Evolutionary conservation across 495 filamentous ascomycete genomes (phyloP).

Genomic region (Talaromyces ruber): DNA sequence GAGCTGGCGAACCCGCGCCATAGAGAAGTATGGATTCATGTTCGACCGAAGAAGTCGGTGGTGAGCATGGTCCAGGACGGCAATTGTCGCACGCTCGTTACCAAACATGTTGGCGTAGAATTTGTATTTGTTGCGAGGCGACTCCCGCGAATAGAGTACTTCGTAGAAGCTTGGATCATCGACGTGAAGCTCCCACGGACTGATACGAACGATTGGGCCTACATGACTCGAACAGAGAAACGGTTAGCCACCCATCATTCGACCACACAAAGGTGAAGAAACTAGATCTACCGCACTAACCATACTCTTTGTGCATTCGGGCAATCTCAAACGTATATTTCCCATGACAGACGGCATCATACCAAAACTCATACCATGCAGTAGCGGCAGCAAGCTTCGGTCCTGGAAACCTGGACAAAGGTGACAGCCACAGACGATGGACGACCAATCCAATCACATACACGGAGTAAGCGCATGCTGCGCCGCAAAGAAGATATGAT

Average conservation of each 20-base stretch:
- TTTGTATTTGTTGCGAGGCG: slow-evolving; percentile 18
- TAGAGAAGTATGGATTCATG: slow-evolving; percentile 12
- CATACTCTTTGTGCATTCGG: slow-evolving; percentile 17
- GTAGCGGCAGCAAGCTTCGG: slow-evolving; percentile 26
- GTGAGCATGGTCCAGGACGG: slow-evolving; percentile 19
- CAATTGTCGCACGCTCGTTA: slow-evolving; percentile 26
- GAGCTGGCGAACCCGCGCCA: not conserved
- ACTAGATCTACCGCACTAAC: not conserved
- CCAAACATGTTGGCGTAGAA: slow-evolving; percentile 10
- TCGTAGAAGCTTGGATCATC: slow-evolving; percentile 27
- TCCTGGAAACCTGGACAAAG: slow-evolving; percentile 5
- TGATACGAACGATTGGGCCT: slow-evolving; percentile 47
- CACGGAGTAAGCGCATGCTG: not conserved
- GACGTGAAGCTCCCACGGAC: slow-evolving; percentile 40
- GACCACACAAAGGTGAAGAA: not conserved
- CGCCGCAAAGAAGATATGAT: not conserved
- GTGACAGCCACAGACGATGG: slow-evolving; percentile 6
- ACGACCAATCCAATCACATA: slow-evolving; percentile 5
- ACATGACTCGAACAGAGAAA: slow-evolving; percentile 2
- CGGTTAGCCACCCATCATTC: not conserved
- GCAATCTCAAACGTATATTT: slow-evolving; percentile 24
- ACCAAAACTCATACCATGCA: slow-evolving; percentile 9
- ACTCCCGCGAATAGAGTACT: slow-evolving; percentile 20
- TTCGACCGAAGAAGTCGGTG: slow-evolving; percentile 21
- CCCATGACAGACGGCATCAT: not conserved